Evolutionary conservation across 2,329 filamentous ascomycete species (phyloP), one percentile per base, ranked within the genome.

Genomic region (Cytospora chrysosperma): DNA sequence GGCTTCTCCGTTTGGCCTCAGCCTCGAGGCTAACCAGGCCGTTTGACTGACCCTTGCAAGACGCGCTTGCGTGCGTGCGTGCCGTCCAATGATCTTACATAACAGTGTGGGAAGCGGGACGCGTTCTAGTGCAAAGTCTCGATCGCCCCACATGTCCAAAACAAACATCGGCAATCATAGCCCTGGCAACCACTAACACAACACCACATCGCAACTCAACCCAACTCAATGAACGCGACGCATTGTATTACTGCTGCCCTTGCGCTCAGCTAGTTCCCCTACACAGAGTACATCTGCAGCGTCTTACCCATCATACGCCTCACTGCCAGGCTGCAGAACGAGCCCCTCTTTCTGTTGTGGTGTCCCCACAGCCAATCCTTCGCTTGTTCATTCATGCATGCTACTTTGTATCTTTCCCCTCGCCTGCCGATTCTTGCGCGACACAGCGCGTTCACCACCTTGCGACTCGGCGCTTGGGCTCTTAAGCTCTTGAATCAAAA

Each of bases 341-440:
- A 64, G 49, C 57, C 57, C 21, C 5, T 15, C 52, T 56, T 34
- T 30, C 28, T 32, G 37, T 55, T 43, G 49, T 27, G 30, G 32
- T 49, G 40, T 17, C 57, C 50, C 64, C 64, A 64, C 64, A 53
- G 56, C 32, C 62, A 61, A 61, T 64, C 56, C 51, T 47, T 63
- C 61, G 34, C 58, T 43, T 50, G 28, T 66, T 64, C 17, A 66
- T 66, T 61, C 64, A 66, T 56, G 49, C 58, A 32, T n/a, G n/a
- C n/a, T n/a, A n/a, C n/a, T n/a, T n/a, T n/a, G n/a, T n/a, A 53
- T 47, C 24, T 34, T 61, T 27, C 34, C 30, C 30, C 51, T 60
- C 32, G 30, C 40, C 13, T 50, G 40, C 50, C 34, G 53, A 47
- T 34, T 52, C 28, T 56, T 63, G 62, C 50, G 64, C 64, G n/a